Base-by-base conservation (phyloP, 2,329 filamentous ascomycete genomes). In the Periconia sp. region DNA sequence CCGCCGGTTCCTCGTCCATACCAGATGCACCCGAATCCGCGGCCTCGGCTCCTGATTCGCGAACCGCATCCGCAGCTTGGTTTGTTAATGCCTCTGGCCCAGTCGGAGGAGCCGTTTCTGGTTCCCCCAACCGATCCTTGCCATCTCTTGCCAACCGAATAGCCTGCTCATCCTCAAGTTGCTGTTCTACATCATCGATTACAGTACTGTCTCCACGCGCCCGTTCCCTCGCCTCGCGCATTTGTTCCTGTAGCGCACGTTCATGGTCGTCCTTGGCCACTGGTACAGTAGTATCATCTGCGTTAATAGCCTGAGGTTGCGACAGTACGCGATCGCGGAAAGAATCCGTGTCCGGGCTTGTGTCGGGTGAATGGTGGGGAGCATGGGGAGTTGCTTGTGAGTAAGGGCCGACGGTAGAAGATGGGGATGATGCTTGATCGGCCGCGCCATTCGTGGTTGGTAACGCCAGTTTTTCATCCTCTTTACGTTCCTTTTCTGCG, bases 331-430 rank as follows among this genome's bases (percentile, higher is more conserved):
- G 68, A 27, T 76, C 74, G 10, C 70, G 74, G 53, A 78, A 77
- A 45, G 76, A 71, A 27, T 76, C 88, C 50, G 88, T 83, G 50
- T 89, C 88, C 1, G 88, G 86, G 62, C 88, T 92, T 1, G 89
- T 92, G 60, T 88, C 86, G 1, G 88, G 85, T 1, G 89, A 92
- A 7, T 81, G 82, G 57, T 88, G 83, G 55, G 86, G 82, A 40
- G 86, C 81, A 35, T 82, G 83, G 1, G 90, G 88, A 0, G 90
- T 94, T 19, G 87, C 85, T 50, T 86, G 86, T 42, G 89, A 92
- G 62, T 87, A 86, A 1, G 86, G 82, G 31, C 81, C 85, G 50
- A 84, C 76, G 1, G 88, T 92, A 6, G 90, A 93, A 9, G 79
- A 82, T 20, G 83, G 83, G 13, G 77, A 81, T 11, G 79, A 81